Evolutionary conservation across 441 rosid species (phyloP).

Genomic region (Pelargonium myrrhifolium): DNA sequence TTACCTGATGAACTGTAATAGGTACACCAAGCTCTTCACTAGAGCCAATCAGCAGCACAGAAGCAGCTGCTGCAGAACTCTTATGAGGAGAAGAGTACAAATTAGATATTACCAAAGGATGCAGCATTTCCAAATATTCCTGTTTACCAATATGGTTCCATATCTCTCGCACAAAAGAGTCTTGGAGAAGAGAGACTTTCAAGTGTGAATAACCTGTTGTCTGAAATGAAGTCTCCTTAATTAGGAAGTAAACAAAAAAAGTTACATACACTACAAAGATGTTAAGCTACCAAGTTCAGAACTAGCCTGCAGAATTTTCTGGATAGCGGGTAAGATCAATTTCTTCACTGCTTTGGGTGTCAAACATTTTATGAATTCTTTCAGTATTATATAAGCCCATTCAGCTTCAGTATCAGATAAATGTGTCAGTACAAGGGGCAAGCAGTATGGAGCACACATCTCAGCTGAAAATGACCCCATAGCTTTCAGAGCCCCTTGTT

Average conservation of each 20-base stretch:
- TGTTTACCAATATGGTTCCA: constrained; percentile 80
- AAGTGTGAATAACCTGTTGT: constrained; percentile 82
- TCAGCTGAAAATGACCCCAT: constrained; percentile 88
- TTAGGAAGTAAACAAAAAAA: constrained; percentile 19
- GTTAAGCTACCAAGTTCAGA: constrained; percentile 18
- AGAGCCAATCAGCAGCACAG: constrained; percentile 83
- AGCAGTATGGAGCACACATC: constrained; percentile 68
- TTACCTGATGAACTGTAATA: constrained; percentile 81
- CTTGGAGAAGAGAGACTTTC: constrained; percentile 91
- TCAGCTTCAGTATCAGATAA: constrained; percentile 69
- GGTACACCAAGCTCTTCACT: constrained; percentile 95
- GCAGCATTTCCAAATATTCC: constrained; percentile 66
- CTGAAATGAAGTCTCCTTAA: constrained; percentile 41
- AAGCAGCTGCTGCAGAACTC: constrained; percentile 81
- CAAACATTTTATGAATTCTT: constrained; percentile 68
- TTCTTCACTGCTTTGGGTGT: constrained; percentile 59
- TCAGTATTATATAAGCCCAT: constrained; percentile 69
- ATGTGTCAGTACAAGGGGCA: constrained; percentile 55
- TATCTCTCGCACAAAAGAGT: constrained; percentile 75
- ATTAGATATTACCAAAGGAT: constrained; percentile 76
- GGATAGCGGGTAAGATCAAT: constrained; percentile 66
- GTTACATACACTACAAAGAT: constrained; percentile 16
- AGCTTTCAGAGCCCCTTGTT: constrained; percentile 72
- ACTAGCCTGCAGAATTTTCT: constrained; percentile 87
- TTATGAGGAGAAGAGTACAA: constrained; percentile 64